Conservation (phyloP, 306 rosid genomes). For the Prosopis cineraria region DNA sequence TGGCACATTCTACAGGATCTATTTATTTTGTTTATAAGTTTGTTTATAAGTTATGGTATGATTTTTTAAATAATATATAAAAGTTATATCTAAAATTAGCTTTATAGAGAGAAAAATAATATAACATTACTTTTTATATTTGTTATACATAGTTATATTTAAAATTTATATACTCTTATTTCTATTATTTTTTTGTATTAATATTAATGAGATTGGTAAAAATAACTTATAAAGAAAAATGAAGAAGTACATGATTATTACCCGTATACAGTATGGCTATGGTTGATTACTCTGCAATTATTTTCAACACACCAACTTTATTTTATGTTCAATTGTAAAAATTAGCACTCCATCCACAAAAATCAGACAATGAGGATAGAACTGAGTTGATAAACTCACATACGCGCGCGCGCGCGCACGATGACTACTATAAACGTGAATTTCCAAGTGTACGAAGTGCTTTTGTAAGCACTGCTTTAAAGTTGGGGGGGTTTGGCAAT, state of each 20-base stretch:
- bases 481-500: background rate
- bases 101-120: too few species aligned
- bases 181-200: too few species aligned
- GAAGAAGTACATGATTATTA: background rate
- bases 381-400: background rate
- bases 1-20: too few species aligned
- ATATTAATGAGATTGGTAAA: background rate
- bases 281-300: background rate
- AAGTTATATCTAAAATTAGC: too few species aligned
- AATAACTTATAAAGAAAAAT: background rate
- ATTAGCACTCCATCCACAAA: background rate
- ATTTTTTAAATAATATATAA: too few species aligned
- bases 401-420: too few species aligned
- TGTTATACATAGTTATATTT: too few species aligned
- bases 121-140: too few species aligned
- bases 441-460: background rate
- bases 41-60: too few species aligned
- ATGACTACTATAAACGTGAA: background rate
- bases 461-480: background rate
- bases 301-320: background rate
- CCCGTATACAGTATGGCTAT: background rate
- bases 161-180: too few species aligned
- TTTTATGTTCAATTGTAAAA: background rate
- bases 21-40: too few species aligned
- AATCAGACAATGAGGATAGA: background rate